These are phyloP conservation scores for Ciborinia camelliae DNA, from an alignment of 2,329 filamentous ascomycete species.

Conservation along the genomic window DNA sequence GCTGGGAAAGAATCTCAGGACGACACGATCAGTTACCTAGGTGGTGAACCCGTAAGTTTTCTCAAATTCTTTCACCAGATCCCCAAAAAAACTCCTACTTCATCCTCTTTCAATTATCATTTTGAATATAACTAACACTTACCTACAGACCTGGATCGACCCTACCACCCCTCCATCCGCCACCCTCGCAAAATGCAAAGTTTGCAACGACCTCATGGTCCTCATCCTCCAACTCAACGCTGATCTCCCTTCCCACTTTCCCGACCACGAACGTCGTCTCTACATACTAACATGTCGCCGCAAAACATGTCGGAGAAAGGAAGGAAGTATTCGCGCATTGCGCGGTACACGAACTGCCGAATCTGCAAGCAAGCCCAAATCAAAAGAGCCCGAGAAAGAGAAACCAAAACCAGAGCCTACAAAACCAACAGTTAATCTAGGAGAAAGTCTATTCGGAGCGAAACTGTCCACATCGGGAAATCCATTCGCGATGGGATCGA, in stretches of 20 bases:
- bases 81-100: not conserved
- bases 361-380: slow-evolving; percentile 8
- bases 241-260: slow-evolving; percentile 82
- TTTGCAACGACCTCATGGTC: slow-evolving; percentile 79
- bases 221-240: slow-evolving; percentile 88
- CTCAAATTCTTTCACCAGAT: not conserved
- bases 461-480: slow-evolving; percentile 46
- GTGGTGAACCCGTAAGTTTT: slow-evolving; percentile 73
- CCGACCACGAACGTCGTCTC: slow-evolving; percentile 79
- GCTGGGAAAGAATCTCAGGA: slow-evolving; percentile 69
- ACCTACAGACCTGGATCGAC: slow-evolving; percentile 75
- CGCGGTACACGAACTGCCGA: slow-evolving; percentile 58
- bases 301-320: slow-evolving; percentile 75
- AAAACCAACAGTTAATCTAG: slow-evolving; percentile 45
- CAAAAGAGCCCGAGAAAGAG: slow-evolving; percentile 28
- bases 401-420: slow-evolving; percentile 30
- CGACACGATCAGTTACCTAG: slow-evolving; percentile 83
- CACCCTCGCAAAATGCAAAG: slow-evolving; percentile 76
- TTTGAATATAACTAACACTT: not conserved
- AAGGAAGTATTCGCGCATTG: slow-evolving; percentile 75
- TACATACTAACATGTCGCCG: slow-evolving; percentile 82
- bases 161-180: slow-evolving; percentile 67
- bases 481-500: slow-evolving; percentile 55
- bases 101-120: not conserved
- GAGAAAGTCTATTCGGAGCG: slow-evolving; percentile 67